These are phyloP conservation scores for Sporothrix mexicana DNA, from an alignment of 2,329 filamentous ascomycete genomes.

Conservation along the genomic window DNA sequence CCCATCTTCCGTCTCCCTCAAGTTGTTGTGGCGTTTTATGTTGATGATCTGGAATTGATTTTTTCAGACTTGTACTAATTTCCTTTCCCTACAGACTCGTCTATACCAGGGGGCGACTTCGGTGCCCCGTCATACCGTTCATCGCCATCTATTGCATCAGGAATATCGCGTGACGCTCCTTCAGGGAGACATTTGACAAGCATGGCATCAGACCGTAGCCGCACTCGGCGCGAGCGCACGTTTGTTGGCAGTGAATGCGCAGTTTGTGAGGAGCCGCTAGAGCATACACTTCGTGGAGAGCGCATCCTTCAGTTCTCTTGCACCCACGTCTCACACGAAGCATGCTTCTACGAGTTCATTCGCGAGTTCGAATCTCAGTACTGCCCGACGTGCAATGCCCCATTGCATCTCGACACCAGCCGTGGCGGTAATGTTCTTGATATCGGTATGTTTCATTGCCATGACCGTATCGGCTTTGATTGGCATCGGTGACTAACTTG, in stretches of 20 bases:
- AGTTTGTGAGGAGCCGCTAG: conserved; percentile 94
- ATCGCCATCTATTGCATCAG: conserved; percentile 47
- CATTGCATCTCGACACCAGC: conserved; percentile 88
- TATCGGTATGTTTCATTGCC: conserved; percentile 66
- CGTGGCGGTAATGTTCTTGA: conserved; percentile 91
- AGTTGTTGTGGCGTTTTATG: neutral
- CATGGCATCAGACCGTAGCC: conserved; percentile 76
- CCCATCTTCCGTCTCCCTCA: neutral
- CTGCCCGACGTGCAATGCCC: conserved; percentile 92
- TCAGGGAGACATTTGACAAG: conserved; percentile 57
- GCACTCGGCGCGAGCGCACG: conserved; percentile 85
- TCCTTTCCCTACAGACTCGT: conserved; percentile 44
- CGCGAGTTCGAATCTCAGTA: conserved; percentile 92
- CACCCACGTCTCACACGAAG: conserved; percentile 95
- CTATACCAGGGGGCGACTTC: conserved; percentile 47
- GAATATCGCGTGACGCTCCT: conserved; percentile 46
- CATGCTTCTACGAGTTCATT: conserved; percentile 98
- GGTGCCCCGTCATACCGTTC: conserved; percentile 51
- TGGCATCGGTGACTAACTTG: neutral
- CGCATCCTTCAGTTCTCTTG: conserved; percentile 95
- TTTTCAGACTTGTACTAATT: conserved; percentile 38
- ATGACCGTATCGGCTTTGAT: too few relatives aligned
- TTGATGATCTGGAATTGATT: neutral
- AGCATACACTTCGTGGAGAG: conserved; percentile 93
- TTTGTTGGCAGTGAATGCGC: conserved; percentile 95